These are phyloP conservation scores for Dicorynia guianensis DNA, from an alignment of 306 rosid genomes.

Conservation along the genomic window DNA sequence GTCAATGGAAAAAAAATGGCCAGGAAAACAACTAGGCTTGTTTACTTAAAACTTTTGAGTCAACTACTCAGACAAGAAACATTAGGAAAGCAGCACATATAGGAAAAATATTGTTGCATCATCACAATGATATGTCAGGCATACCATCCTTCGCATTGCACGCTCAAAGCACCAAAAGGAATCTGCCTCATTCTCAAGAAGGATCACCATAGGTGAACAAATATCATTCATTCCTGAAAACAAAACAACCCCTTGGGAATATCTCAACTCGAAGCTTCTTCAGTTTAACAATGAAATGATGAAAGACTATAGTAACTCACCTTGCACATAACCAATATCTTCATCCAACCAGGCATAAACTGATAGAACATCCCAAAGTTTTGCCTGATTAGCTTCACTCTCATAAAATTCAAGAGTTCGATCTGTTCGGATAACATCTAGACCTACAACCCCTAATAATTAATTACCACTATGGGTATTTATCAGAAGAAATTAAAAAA, in stretches of 20 bases:
- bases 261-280: conserved; percentile 35
- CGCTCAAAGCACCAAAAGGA: conserved; percentile 94
- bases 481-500: conserved; percentile 31
- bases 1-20: background rate
- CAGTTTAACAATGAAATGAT: conserved; percentile 25
- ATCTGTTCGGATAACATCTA: conserved; percentile 92
- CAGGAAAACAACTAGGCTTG: background rate
- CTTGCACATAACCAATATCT: conserved; percentile 95
- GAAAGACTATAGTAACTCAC: conserved; percentile 45
- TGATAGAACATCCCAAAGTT: conserved; percentile 88
- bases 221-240: conserved; percentile 96
- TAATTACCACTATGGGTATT: conserved; percentile 38
- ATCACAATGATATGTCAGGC: conserved; percentile 8
- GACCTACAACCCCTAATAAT: conserved; percentile 65
- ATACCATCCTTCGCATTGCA: conserved; percentile 96
- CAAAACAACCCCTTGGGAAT: conserved; percentile 33
- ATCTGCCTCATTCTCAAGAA: conserved; percentile 85
- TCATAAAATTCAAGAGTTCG: conserved; percentile 84
- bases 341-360: conserved; percentile 89
- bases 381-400: conserved; percentile 81
- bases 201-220: conserved; percentile 87
- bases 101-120: conserved; percentile 9
- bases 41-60: background rate
- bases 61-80: conserved; percentile 31
- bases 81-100: conserved; percentile 22